phyloP scores from a whole-genome alignment of 192 early-diverging fungal species.

The Coemansia sp. region DNA sequence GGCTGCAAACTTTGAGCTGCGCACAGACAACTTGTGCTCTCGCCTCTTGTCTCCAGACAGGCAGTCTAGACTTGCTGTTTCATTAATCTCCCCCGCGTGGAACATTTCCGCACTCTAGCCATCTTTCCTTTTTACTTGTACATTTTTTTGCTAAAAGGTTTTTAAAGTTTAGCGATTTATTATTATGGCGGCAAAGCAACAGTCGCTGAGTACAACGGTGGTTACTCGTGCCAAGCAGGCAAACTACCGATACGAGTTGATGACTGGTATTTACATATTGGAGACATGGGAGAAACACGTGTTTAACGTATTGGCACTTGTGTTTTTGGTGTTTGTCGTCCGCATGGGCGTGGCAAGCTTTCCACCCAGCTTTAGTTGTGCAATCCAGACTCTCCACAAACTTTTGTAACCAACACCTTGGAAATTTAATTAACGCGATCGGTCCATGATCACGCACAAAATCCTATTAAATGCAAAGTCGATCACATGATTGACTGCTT shows the following conservation, averaged over 20 bases:
- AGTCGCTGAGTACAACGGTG: neutral
- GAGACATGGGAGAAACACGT: constrained; percentile 88
- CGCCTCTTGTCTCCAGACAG: too few species aligned
- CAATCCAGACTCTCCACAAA: neutral
- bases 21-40: too few species aligned
- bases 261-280: constrained; percentile 85
- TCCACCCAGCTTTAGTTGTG: neutral
- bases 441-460: neutral
- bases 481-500: too few species aligned
- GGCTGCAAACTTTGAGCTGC: too few species aligned
- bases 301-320: constrained; percentile 50
- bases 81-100: too few species aligned
- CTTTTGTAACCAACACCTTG: neutral
- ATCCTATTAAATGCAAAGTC: neutral
- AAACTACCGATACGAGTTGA: constrained; percentile 81
- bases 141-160: neutral
- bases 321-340: constrained; percentile 21
- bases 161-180: neutral
- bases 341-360: constrained; percentile 24
- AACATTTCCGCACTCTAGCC: neutral
- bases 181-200: neutral
- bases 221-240: constrained; percentile 52
- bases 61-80: too few species aligned
- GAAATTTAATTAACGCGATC: neutral
- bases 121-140: neutral